Base-by-base conservation (phyloP, 768 basidiomycete genomes). In the Albatrellus ellisii region DNA sequence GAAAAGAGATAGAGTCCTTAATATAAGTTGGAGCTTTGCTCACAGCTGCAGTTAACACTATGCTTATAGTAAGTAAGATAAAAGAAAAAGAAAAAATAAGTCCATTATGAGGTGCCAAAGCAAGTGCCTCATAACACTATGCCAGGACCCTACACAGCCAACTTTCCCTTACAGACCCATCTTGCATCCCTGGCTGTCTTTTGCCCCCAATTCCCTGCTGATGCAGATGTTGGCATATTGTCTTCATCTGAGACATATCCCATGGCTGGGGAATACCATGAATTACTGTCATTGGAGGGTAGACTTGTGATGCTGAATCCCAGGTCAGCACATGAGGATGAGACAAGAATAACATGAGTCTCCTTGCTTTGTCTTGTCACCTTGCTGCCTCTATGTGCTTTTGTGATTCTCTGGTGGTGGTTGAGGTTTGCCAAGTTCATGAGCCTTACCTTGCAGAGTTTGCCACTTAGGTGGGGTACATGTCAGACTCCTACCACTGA, bases 91-190 rank as follows among this genome's bases (percentile, higher is more conserved):
- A n/a, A n/a, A n/a, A n/a, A n/a, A n/a, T n/a, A n/a, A n/a, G n/a
- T n/a, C n/a, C n/a, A n/a, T n/a, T n/a, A n/a, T n/a, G n/a, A n/a
- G n/a, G n/a, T n/a, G n/a, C n/a, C n/a, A n/a, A n/a, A n/a, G n/a
- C n/a, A n/a, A n/a, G n/a, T n/a, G n/a, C n/a, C 85, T 79, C 83
- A 87, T 45, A 88, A 85, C 26, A 85, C 85, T 65, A 77, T 74
- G 36, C 73, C 71, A 17, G 87, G 85, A 22, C 84, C 85, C 88
- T 88, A 91, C 11, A 77, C 66, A 24, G 75, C 73, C 45, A 88
- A 75, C 60, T 91, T 90, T 35, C 87, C 84, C 55, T 69, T 73
- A 14, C 86, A 73, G 37, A 83, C 69, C 86, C 86, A 90, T 54
- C 86, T 69, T 15, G 84, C 75, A n/a, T 77, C 78, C 55, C 75